phyloP scores from a whole-genome alignment of 2,329 filamentous ascomycete genomes.

The Xylariaceae sp. region DNA sequence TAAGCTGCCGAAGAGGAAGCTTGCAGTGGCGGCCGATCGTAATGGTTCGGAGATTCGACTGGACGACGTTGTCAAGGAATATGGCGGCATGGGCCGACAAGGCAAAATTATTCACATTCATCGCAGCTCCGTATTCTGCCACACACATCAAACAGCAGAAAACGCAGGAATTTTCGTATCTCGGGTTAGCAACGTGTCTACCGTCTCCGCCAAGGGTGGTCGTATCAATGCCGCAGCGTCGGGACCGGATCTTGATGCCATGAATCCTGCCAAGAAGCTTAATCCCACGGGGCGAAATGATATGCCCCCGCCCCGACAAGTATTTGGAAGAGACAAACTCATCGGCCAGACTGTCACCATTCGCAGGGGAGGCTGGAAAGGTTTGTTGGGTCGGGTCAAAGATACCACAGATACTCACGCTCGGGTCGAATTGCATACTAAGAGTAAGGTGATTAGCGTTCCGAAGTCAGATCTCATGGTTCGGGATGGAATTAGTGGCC shows the following conservation, averaged over 20 bases:
- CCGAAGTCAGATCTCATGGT: conserved; percentile 76
- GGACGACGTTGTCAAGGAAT: conserved; percentile 89
- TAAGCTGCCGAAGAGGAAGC: conserved; percentile 74
- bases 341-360: conserved; percentile 91
- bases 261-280: conserved; percentile 85
- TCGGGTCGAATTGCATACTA: conserved; percentile 88
- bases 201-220: conserved; percentile 90
- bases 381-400: conserved; percentile 89
- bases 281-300: conserved; percentile 53
- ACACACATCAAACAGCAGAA: conserved; percentile 76
- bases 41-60: conserved; percentile 88
- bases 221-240: conserved; percentile 57
- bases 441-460: conserved; percentile 84
- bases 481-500: conserved; percentile 77
- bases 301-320: conserved; percentile 63
- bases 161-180: conserved; percentile 88
- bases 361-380: conserved; percentile 83
- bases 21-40: conserved; percentile 85
- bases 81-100: conserved; percentile 74
- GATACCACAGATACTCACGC: conserved; percentile 83
- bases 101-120: conserved; percentile 93
- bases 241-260: conserved; percentile 75
- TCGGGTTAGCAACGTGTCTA: conserved; percentile 77
- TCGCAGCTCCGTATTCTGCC: conserved; percentile 84
- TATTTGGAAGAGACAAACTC: conserved; percentile 73